Percentiles rank a stretch among this genome's conserved stretches.
Conservation (phyloP, 2,329 filamentous ascomycete species). For the Pseudocercospora crystallina region DNA sequence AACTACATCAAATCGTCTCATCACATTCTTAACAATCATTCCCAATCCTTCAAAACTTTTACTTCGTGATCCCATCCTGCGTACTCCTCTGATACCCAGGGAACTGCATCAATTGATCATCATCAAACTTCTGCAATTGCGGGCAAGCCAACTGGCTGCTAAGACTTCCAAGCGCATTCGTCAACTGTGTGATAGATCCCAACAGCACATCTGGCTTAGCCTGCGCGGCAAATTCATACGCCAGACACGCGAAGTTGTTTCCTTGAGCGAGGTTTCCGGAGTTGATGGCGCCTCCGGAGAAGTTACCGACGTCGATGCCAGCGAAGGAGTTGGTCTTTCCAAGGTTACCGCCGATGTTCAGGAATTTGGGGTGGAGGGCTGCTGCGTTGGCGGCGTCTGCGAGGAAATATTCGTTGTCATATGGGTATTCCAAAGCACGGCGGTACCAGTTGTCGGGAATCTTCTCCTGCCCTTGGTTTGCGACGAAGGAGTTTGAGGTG, state of each 20-base stretch:
- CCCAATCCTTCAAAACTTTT: constrained; percentile 1
- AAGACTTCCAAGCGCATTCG: constrained; percentile 17
- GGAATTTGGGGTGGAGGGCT: constrained; percentile 34
- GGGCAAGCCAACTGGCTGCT: constrained; percentile 29
- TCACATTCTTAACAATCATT: too few species aligned
- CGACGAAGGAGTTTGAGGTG: constrained; percentile 21
- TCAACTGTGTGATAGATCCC: constrained; percentile 5
- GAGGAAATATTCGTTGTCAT: constrained; percentile 35
- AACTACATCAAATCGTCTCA: too few species aligned
- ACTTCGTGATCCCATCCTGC: constrained; percentile 1
- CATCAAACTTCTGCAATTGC: constrained; percentile 28
- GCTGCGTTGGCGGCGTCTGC: constrained; percentile 22
- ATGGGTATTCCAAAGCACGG: constrained; percentile 30
- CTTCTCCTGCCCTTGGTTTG: constrained; percentile 24
- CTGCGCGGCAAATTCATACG: constrained; percentile 37
- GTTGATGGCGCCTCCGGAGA: constrained; percentile 47
- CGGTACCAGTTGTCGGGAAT: constrained; percentile 34
- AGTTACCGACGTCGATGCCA: constrained; percentile 35
- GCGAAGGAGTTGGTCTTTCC: constrained; percentile 38
- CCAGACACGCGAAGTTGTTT: constrained; percentile 41
- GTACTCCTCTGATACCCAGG: constrained; percentile 27
- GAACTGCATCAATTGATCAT: constrained; percentile 28
- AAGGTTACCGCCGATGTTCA: constrained; percentile 37
- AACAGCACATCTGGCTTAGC: constrained; percentile 27
- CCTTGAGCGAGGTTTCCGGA: constrained; percentile 26